A percentile compares a stretch with the other conserved stretches of the same genome.
Evolutionary conservation across 176 grass and related monocot genomes (phyloP).

Genomic region (Oropetium thomaeum): DNA sequence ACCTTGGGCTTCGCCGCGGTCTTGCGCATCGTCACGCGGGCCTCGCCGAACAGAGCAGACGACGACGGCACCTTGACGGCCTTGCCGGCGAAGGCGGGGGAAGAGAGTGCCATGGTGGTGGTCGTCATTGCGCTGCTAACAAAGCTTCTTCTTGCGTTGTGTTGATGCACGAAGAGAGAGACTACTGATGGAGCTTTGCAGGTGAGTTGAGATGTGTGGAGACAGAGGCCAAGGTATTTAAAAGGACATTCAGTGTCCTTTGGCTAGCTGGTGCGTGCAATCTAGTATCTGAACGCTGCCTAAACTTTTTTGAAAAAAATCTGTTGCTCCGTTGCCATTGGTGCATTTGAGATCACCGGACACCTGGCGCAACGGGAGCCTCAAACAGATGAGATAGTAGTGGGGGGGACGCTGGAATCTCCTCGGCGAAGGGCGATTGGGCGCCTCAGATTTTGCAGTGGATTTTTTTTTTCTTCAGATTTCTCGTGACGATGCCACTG

Average conservation of each 20-base stretch:
- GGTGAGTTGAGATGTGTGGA: conserved; percentile 14
- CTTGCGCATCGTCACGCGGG: conserved; percentile 72
- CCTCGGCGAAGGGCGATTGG: conserved; percentile 12
- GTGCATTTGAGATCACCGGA: background rate
- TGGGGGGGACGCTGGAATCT: conserved; percentile 21
- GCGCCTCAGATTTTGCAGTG: conserved; percentile 1
- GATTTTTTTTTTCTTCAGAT: conserved; percentile 39
- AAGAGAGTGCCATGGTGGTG: conserved; percentile 65
- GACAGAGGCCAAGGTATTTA: background rate
- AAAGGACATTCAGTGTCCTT: no score
- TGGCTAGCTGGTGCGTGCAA: background rate
- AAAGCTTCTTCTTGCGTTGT: background rate
- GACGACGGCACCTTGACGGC: conserved; percentile 35
- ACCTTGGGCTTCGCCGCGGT: conserved; percentile 39
- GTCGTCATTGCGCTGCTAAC: conserved; percentile 22
- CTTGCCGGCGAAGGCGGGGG: conserved; percentile 52
- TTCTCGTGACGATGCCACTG: background rate
- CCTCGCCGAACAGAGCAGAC: conserved; percentile 15
- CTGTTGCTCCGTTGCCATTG: conserved; percentile 33
- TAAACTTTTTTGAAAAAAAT: conserved; percentile 12
- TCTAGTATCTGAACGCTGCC: background rate
- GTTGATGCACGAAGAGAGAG: background rate
- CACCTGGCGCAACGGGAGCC: conserved; percentile 1
- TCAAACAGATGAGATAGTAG: background rate
- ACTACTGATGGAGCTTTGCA: background rate